Base-by-base conservation (phyloP, 75 land plant genomes). In the Larix kaempferi region DNA sequence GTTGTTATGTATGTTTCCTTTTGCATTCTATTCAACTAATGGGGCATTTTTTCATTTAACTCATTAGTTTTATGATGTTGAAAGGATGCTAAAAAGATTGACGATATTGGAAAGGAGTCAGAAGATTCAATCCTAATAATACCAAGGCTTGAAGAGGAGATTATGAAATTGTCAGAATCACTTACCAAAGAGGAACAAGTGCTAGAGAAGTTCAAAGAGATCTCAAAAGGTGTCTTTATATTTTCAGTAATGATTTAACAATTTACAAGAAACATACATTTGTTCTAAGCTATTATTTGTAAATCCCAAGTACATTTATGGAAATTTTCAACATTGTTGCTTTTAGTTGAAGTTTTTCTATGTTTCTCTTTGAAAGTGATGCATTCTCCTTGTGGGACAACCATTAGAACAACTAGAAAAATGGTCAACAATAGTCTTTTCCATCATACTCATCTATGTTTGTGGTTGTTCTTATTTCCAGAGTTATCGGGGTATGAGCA, bases 61-160 rank as follows among this genome's bases (percentile, higher is more conserved):
- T 71, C 13, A 37, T 4, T 23, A 26, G 58, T 21, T 16, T 61
- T 75, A 73, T 23, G 74, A 3, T 39, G 44, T 66, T 78, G 37
- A 12, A 61, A 96, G 99, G 99, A 96, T 83, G 75, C 93, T 39
- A 57, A 84, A 17, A 90, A 89, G 82, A 85, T 96, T 57, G 77
- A 80, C n/a, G 89, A 92, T 15, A 76, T 83, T 55, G 77, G 67
- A 58, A 92, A 88, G 56, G 91, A 92, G 56, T 79, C 77, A 56
- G 95, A 90, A 71, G 88, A 90, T 61, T 85, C 92, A 39, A 81
- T 86, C 56, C 58, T 66, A 49, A 17, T 86, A 59, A 94, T 96
- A 57, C 93, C 99, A 77, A 85, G 88, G 60, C 87, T 94, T 59
- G 99, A 96, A 78, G 90, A 83, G 69, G 86, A 86, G 11, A 86